Base-by-base conservation (phyloP, 148 eudicot genomes). In the Silene latifolia region DNA sequence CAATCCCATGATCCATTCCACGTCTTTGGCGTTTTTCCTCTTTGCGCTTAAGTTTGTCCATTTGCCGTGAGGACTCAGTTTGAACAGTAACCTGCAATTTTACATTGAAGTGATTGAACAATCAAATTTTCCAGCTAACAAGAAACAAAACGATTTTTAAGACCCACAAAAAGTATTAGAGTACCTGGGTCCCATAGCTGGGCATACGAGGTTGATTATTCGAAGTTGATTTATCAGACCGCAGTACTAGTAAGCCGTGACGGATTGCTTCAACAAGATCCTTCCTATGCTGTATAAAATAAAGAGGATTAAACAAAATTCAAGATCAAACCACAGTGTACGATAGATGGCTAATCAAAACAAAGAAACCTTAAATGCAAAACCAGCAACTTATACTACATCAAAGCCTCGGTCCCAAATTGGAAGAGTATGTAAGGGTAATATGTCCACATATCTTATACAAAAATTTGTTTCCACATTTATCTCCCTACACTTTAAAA, bases 1-100 rank as follows among this genome's bases (percentile, higher is more conserved):
- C 97, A 73, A 86, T 62, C 70, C 96, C 97, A 78, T 84, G 72
- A 80, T 90, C 96, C 29, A 76, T 66, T 74, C 35, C 29, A 27
- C 96, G 98, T 73, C 86, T 95, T 78, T 88, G 86, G 82, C 92
- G 88, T 77, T 87, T 92, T 76, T 92, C 98, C 86, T 95, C 98
- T 89, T 95, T 95, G 66, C 98, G 97, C 66, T 97, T 88, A 83
- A 95, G 91, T 89, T 92, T 95, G 81, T 92, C 98, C 84, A 95
- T 86, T 82, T 92, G 96, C 72, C 80, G 70, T 72, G 84, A 92
- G 53, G 92, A 90, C 83, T 90, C 97, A 70, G 91, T 92, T 87
- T 92, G 97, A 51, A 95, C 93, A 68, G 97, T 95, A 74, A 94
- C 98, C 98, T 94, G 77, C 60, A 51, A 59, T 71, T 71, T 20